Base-by-base conservation (phyloP, 2,329 filamentous ascomycete species). In the Fusarium sp. region DNA sequence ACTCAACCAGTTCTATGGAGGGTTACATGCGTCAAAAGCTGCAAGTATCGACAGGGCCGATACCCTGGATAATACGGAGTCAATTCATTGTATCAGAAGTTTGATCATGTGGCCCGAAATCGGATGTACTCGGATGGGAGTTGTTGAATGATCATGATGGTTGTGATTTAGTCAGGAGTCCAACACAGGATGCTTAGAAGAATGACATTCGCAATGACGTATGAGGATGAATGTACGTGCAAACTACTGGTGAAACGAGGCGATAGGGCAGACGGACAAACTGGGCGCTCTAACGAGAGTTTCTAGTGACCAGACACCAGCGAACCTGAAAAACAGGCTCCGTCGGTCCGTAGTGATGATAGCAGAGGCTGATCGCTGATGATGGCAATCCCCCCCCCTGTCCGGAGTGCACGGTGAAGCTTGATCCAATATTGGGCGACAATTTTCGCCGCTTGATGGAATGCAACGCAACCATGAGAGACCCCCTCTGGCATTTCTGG, bases 91-190 rank as follows among this genome's bases (percentile, higher is more conserved):
- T 42, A 70, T 39, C 22, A 53, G 33, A 41, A 44, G 42, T 27
- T 47, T 52, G 70, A 36, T 71, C 70, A 73, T 71, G 66, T 68
- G 70, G 45, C 50, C 50, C 54, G 66, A 64, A 44, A 60, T 55
- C 70, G 70, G 70, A 73, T 47, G 46, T 38, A 64, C 36, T 61
- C 70, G 70, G 66, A 55, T 38, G 29, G 33, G 22, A 33, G 25
- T n/a, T 47, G 25, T 39, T 46, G 22, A 54, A 54, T 29, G 36
- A 45, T 52, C 36, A 58, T 36, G 55, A 67, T 55, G 39, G 44
- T 50, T 50, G 29, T 53, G 56, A 61, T 47, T 65, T 46, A 49
- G 27, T 41, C 36, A 33, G 46, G 55, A 49, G 58, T 31, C 35
- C 10, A 65, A n/a, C 42, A 25, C 22, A 53, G 14, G 27, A 53